Percentiles rank a stretch among this genome's conserved stretches.
Evolutionary conservation across 2,329 filamentous ascomycete species (phyloP).

Genomic region (Cladosporium sp.): DNA sequence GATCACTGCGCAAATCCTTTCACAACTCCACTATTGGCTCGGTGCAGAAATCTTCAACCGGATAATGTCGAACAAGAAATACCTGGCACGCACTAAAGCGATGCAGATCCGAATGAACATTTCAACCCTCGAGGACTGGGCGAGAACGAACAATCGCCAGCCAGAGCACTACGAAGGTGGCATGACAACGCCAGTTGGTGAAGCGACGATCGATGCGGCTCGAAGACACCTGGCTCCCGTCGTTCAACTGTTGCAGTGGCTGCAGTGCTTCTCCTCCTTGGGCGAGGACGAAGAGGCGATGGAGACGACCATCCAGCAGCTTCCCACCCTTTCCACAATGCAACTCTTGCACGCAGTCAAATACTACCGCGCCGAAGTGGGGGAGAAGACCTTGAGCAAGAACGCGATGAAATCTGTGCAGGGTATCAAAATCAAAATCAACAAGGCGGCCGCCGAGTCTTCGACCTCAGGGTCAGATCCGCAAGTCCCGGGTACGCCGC

Average conservation of each 20-base stretch:
- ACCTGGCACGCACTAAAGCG: constrained; percentile 89
- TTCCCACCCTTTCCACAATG: constrained; percentile 75
- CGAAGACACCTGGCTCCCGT: constrained; percentile 80
- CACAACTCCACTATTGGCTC: constrained; percentile 93
- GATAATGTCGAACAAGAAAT: constrained; percentile 93
- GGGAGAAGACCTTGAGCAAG: constrained; percentile 85
- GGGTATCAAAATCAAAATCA: constrained; percentile 59
- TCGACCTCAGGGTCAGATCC: constrained; percentile 4
- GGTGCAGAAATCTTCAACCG: constrained; percentile 95
- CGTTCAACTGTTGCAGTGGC: constrained; percentile 91
- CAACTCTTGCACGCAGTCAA: constrained; percentile 89
- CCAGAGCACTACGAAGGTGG: constrained; percentile 95
- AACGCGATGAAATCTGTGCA: constrained; percentile 80
- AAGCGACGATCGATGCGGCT: constrained; percentile 78
- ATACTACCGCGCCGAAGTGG: constrained; percentile 90
- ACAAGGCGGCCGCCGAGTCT: constrained; percentile 7
- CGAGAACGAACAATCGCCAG: constrained; percentile 82
- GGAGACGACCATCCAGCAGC: constrained; percentile 79
- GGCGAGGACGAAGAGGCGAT: constrained; percentile 85
- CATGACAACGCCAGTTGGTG: constrained; percentile 75
- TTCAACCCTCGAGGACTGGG: constrained; percentile 93
- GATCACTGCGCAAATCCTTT: constrained; percentile 83
- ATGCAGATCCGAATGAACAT: constrained; percentile 99
- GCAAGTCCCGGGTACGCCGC: constrained; percentile 1
- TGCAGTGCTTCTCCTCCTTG: constrained; percentile 94